A percentile compares a stretch with the other conserved stretches of the same genome.
Conservation (phyloP, 352 stramenopile species). For the Globisporangium acanthophoron region DNA sequence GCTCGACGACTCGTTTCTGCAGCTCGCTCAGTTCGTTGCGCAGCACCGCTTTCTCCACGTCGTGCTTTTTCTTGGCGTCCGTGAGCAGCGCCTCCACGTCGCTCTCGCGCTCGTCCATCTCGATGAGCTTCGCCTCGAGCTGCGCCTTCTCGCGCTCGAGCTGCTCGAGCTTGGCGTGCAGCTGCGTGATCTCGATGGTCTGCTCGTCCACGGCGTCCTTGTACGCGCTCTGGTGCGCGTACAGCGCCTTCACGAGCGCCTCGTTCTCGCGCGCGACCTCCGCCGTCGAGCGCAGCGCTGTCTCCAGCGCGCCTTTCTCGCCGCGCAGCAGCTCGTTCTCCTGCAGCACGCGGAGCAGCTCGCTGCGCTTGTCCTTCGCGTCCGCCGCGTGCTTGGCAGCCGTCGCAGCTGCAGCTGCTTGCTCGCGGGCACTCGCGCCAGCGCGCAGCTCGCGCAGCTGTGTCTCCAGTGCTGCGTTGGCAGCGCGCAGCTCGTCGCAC, state of each 20-base stretch:
- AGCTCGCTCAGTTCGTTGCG: constrained; percentile 37
- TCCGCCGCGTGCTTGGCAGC: constrained; percentile 27
- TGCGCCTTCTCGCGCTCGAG: constrained; percentile 46
- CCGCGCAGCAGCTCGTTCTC: constrained; percentile 60
- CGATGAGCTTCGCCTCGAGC: constrained; percentile 62
- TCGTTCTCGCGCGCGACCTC: constrained; percentile 41
- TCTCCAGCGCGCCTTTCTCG: constrained; percentile 31
- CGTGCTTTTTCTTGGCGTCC: constrained; percentile 40
- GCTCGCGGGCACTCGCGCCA: constrained; percentile 34
- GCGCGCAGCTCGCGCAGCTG: constrained; percentile 18
- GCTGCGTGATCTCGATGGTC: constrained; percentile 56
- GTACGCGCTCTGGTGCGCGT: constrained; percentile 50
- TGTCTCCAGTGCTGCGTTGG: background rate
- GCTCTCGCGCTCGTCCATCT: constrained; percentile 66
- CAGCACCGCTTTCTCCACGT: constrained; percentile 49
- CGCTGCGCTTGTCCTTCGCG: constrained; percentile 42
- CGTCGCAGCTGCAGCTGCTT: constrained; percentile 16
- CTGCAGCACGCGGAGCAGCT: constrained; percentile 58
- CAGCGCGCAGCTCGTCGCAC: background rate
- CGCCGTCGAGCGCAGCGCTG: constrained; percentile 28
- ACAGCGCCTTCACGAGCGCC: constrained; percentile 29
- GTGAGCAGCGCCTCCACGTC: constrained; percentile 45
- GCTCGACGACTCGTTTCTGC: constrained; percentile 30
- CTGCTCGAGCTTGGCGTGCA: constrained; percentile 46
- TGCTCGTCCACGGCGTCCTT: constrained; percentile 55